Evolutionary conservation across 192 early-diverging fungal species (phyloP).

Genomic region (Backusella australiensis): DNA sequence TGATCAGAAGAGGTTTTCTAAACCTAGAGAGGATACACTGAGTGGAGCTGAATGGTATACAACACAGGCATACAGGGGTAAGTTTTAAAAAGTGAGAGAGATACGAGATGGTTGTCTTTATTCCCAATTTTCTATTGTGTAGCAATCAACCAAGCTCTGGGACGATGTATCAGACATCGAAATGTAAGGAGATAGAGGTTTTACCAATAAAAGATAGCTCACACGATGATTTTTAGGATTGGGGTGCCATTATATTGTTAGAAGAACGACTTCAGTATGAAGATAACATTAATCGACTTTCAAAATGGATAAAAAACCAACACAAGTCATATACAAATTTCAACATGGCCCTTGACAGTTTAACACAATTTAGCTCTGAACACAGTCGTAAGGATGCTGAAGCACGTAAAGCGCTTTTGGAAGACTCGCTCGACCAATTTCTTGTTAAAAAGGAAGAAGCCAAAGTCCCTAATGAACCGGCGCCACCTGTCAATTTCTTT

Average conservation of each 20-base stretch:
- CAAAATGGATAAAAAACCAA: conserved; percentile 62
- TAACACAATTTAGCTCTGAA: background rate
- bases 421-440: background rate
- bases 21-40: background rate
- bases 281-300: conserved; percentile 50
- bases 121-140: background rate
- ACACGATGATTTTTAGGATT: conserved; percentile 26
- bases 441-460: background rate
- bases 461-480: background rate
- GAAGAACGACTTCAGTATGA: conserved; percentile 51
- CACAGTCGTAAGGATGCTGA: background rate
- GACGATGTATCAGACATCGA: conserved; percentile 35
- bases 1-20: background rate
- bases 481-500: background rate
- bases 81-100: background rate
- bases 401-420: background rate
- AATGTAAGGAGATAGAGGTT: conserved; percentile 15
- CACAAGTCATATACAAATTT: conserved; percentile 29
- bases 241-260: conserved; percentile 63
- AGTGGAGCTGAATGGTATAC: conserved; percentile 26
- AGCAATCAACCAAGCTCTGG: conserved; percentile 40
- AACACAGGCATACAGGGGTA: conserved; percentile 30
- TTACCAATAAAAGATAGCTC: background rate
- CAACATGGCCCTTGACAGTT: conserved; percentile 22
- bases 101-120: background rate